phyloP scores from a whole-genome alignment of 805 yeast species.

The Nakazawaea ambrosiae region DNA sequence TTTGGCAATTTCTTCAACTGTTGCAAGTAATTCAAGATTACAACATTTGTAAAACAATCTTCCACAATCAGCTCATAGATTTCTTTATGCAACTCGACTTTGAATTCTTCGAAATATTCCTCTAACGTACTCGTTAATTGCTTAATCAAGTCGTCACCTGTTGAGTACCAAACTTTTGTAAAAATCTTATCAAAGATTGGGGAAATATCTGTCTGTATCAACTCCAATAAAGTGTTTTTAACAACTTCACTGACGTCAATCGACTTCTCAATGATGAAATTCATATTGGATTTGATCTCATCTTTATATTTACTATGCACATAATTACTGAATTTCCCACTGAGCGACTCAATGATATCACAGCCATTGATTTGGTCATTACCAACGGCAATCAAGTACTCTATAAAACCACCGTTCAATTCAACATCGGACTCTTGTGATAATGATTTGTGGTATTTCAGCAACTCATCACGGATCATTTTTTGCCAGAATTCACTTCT shows the following conservation, averaged over 20 bases:
- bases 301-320: slow-evolving; percentile 58
- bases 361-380: slow-evolving; percentile 77
- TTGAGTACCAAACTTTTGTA: slow-evolving; percentile 64
- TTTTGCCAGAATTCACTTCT: slow-evolving; percentile 60
- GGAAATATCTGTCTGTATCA: slow-evolving; percentile 66
- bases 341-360: slow-evolving; percentile 62
- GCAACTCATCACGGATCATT: slow-evolving; percentile 48
- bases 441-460: slow-evolving; percentile 19
- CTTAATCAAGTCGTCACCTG: slow-evolving; percentile 45
- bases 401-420: slow-evolving; percentile 71
- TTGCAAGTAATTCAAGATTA: slow-evolving; percentile 21
- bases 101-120: slow-evolving; percentile 66
- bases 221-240: slow-evolving; percentile 44
- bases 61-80: slow-evolving; percentile 49
- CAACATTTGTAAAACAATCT: slow-evolving; percentile 33
- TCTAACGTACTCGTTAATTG: slow-evolving; percentile 65
- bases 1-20: slow-evolving; percentile 24
- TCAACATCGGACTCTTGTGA: slow-evolving; percentile 27
- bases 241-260: slow-evolving; percentile 67
- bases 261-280: slow-evolving; percentile 69
- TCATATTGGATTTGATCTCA: slow-evolving; percentile 50
- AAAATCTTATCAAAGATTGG: slow-evolving; percentile 57
- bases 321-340: slow-evolving; percentile 55
- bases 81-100: slow-evolving; percentile 43
- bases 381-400: slow-evolving; percentile 75